Conservation (phyloP, 2,329 filamentous ascomycete genomes). For the Beauveria sp. region DNA sequence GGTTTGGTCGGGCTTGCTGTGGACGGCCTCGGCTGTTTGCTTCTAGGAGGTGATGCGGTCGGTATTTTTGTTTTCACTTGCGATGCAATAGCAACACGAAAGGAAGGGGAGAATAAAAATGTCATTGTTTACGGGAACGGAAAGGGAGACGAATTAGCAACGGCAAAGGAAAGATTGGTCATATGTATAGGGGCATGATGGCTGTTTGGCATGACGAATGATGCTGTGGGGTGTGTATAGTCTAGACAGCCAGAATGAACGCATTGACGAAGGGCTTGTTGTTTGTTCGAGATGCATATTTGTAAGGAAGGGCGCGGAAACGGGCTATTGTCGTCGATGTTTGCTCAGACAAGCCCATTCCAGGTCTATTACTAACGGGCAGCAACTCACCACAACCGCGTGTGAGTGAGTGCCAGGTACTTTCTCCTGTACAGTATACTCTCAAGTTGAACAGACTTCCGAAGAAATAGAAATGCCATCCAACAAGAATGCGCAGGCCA, state of each 20-base stretch:
- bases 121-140: constrained; percentile 8
- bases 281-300: neutral
- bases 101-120: constrained; percentile 10
- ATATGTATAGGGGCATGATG: constrained; percentile 12
- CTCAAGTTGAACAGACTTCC: neutral
- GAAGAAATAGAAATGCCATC: neutral
- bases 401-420: neutral
- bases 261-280: constrained; percentile 2
- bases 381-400: neutral
- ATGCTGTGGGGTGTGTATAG: constrained; percentile 9
- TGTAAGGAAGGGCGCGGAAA: neutral
- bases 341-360: neutral
- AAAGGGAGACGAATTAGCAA: constrained; percentile 11
- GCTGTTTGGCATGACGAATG: constrained; percentile 9
- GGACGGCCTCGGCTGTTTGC: constrained; percentile 11
- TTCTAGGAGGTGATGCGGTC: constrained; percentile 4
- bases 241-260: constrained; percentile 13
- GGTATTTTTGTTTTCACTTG: constrained; percentile 12
- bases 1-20: neutral
- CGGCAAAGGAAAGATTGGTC: constrained; percentile 11
- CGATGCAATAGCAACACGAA: constrained; percentile 8
- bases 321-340: too few relatives aligned
- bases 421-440: neutral
- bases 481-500: neutral
- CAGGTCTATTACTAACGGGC: neutral